Base-by-base conservation (phyloP, 805 yeast genomes). In the Lachancea dasiensis region DNA sequence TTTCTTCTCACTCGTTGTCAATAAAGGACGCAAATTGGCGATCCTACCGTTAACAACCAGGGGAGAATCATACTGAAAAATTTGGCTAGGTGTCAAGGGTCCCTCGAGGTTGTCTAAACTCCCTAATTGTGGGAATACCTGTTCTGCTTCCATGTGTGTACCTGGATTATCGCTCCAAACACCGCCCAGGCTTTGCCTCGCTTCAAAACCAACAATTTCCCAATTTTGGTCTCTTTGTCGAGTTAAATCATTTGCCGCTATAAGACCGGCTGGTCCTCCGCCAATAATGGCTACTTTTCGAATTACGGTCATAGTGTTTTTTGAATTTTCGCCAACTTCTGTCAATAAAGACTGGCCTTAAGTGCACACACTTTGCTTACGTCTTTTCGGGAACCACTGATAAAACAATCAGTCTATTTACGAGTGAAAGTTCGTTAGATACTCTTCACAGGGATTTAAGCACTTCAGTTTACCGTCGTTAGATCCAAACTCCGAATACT, bases 141-240 rank as follows among this genome's bases (percentile, higher is more conserved):
- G 40, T 3, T 43, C 41, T 14, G 41, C 35, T 5, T 39, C 36
- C 19, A 44, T 30, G 10, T 35, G n/a, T 9, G 33, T 28, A 3
- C 50, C 50, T 2, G 52, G 52, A 8, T 35, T 27, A 32, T 46
- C 52, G 25, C 56, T 47, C 75, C 75, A 70, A 5, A 68, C 63
- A 1, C 75, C 76, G n/a, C 75, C 76, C 20, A 69, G 52, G 17
- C 47, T 53, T 6, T 45, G 25, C 33, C 65, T 67, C 40, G 66
- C 71, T 45, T 70, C 76, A 49, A 69, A 70, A 1, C 65, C 73
- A 10, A 66, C 67, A 31, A 58, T 52, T 6, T 55, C 49, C 41
- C 41, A 38, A 11, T 27, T 18, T 10, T 31, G 28, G 38, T 65
- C 65, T 16, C 50, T 52, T 1, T 35, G 33, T 27, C 40, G 42